phyloP scores from a whole-genome alignment of 768 basidiomycete species.

The Boletus reticulatus region DNA sequence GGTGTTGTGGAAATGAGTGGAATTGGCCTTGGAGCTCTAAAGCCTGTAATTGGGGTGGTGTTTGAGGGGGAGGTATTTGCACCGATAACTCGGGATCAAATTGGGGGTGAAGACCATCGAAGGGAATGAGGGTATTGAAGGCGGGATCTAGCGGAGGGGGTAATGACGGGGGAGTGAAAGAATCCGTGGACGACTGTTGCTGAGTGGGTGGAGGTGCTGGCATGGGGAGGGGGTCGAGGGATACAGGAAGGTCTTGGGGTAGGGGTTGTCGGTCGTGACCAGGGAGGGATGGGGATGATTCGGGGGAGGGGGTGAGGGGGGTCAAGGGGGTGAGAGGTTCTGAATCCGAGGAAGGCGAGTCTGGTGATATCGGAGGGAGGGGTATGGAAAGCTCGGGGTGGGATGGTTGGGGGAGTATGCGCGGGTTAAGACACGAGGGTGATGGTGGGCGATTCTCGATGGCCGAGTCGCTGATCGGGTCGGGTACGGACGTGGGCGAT shows the following conservation, averaged over 20 bases:
- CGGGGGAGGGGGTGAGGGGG: slow-evolving; percentile 22
- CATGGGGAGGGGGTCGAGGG: slow-evolving; percentile 4
- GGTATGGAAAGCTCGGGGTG: slow-evolving; percentile 4
- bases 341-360: neutral
- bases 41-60: slow-evolving; percentile 14
- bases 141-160: slow-evolving; percentile 16
- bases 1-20: slow-evolving; percentile 23
- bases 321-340: slow-evolving; percentile 21
- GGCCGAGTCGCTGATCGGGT: slow-evolving; percentile 1
- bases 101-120: slow-evolving; percentile 20
- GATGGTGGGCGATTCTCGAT: neutral
- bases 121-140: slow-evolving; percentile 28
- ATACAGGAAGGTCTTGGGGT: slow-evolving; percentile 2
- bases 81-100: slow-evolving; percentile 20
- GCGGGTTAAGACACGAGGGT: neutral
- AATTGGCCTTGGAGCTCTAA: slow-evolving; percentile 26
- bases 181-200: neutral
- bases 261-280: slow-evolving; percentile 25
- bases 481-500: slow-evolving; percentile 1
- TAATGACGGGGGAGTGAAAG: slow-evolving; percentile 1
- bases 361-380: neutral
- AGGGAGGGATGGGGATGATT: slow-evolving; percentile 21
- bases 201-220: neutral
- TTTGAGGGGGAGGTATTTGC: slow-evolving; percentile 11
- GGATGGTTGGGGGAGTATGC: neutral